phyloP scores from a whole-genome alignment of 2,329 filamentous ascomycete species.

The Stagonosporopsis tanaceti region DNA sequence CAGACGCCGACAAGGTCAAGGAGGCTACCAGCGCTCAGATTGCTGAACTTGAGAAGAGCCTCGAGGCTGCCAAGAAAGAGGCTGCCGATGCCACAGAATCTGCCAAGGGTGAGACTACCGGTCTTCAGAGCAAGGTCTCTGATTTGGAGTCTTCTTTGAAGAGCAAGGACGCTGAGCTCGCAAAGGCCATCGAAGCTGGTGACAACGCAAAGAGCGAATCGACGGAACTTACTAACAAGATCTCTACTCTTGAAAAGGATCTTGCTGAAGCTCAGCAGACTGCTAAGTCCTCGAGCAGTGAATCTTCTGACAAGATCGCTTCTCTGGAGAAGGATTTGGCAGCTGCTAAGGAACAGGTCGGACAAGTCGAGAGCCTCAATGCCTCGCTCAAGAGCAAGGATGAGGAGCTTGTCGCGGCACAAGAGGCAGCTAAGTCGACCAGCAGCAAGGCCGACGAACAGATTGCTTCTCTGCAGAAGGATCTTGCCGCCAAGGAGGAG shows the following conservation, averaged over 20 bases:
- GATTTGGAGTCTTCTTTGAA: slow-evolving; percentile 35
- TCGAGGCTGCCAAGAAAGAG: slow-evolving; percentile 27
- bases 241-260: slow-evolving; percentile 23
- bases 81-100: slow-evolving; percentile 25
- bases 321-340: slow-evolving; percentile 30
- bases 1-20: slow-evolving; percentile 28
- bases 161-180: slow-evolving; percentile 33
- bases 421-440: slow-evolving; percentile 31
- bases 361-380: slow-evolving; percentile 7
- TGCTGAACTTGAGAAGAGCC: slow-evolving; percentile 30
- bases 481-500: slow-evolving; percentile 32
- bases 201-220: slow-evolving; percentile 55
- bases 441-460: slow-evolving; percentile 32
- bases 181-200: slow-evolving; percentile 25
- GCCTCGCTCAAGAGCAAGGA: slow-evolving; percentile 21
- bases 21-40: slow-evolving; percentile 30
- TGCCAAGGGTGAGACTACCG: slow-evolving; percentile 28
- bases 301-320: slow-evolving; percentile 34
- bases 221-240: slow-evolving; percentile 15
- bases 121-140: slow-evolving; percentile 23
- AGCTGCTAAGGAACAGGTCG: slow-evolving; percentile 23
- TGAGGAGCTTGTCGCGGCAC: slow-evolving; percentile 21
- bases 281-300: slow-evolving; percentile 31
- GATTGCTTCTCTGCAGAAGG: slow-evolving; percentile 38
- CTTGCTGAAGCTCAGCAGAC: slow-evolving; percentile 19